Conservation (phyloP, 176 grass and related monocot species). For the Echinochloa phyllopogon region DNA sequence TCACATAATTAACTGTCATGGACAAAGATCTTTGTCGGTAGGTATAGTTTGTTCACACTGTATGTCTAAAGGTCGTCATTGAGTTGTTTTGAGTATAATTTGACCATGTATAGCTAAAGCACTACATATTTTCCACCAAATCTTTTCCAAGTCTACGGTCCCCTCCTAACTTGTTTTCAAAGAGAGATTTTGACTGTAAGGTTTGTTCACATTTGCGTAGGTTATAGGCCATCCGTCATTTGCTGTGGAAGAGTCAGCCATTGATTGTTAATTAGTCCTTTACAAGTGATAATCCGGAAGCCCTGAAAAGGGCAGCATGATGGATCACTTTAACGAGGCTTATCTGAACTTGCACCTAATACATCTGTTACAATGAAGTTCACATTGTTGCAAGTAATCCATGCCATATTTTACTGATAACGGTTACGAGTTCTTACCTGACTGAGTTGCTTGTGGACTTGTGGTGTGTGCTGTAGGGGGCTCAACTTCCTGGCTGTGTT, state of each 20-base stretch:
- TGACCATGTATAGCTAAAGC: not conserved
- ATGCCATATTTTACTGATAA: not conserved
- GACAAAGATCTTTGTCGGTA: not conserved
- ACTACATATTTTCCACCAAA: not conserved
- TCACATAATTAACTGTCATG: not conserved
- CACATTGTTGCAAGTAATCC: not conserved
- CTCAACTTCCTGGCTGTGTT: conserved; percentile 75
- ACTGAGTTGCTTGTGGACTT: not conserved
- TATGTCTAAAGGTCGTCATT: not conserved
- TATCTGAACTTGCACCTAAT: not conserved
- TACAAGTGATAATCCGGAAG: not conserved
- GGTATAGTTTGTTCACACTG: conserved; percentile 24
- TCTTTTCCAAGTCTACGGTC: not conserved
- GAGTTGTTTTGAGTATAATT: not conserved
- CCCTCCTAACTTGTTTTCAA: not conserved
- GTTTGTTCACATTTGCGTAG: not conserved
- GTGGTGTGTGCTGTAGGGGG: conserved; percentile 43
- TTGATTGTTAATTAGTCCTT: not conserved
- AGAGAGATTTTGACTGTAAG: conserved; percentile 6
- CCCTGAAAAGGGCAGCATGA: conserved; percentile 6
- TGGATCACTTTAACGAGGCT: not conserved
- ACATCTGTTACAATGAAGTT: not conserved
- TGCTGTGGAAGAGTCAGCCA: not conserved
- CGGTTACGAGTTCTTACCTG: not conserved
- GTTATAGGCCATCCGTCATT: not conserved